These are phyloP conservation scores for Podila epigama DNA, from an alignment of 192 early-diverging fungal species.

Conservation along the genomic window DNA sequence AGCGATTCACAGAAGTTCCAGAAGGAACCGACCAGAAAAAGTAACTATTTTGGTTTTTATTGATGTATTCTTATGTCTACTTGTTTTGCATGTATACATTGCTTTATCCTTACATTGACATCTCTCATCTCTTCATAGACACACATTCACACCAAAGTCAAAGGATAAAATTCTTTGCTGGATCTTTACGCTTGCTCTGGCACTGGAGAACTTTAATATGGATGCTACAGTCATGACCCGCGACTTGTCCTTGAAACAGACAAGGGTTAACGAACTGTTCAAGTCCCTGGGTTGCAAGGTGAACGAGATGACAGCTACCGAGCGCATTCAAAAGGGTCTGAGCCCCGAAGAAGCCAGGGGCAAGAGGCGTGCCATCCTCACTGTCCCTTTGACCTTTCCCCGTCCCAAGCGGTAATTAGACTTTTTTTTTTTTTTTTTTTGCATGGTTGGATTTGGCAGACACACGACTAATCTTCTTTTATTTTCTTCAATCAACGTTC, in stretches of 20 bases:
- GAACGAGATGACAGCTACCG: slow-evolving; percentile 36
- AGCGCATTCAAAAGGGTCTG: slow-evolving; percentile 22
- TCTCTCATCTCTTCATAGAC: slow-evolving; percentile 14
- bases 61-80: too few relatives aligned
- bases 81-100: too few relatives aligned
- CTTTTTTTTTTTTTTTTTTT: not conserved
- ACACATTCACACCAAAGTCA: slow-evolving; percentile 63
- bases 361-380: slow-evolving; percentile 44
- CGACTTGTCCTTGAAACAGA: slow-evolving; percentile 68
- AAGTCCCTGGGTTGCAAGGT: slow-evolving; percentile 58
- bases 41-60: slow-evolving; percentile 43
- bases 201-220: slow-evolving; percentile 74
- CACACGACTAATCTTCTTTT: too few relatives aligned
- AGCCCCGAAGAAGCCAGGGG: slow-evolving; percentile 10
- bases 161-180: slow-evolving; percentile 83
- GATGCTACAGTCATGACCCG: slow-evolving; percentile 65
- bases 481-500: not conserved
- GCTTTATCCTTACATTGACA: too few relatives aligned
- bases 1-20: slow-evolving; percentile 69
- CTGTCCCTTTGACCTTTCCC: slow-evolving; percentile 43
- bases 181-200: slow-evolving; percentile 75
- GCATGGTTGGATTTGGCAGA: too few relatives aligned
- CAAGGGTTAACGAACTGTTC: slow-evolving; percentile 49
- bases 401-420: slow-evolving; percentile 31
- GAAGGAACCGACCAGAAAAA: slow-evolving; percentile 51